A percentile compares a stretch with the other conserved stretches of the same genome.
phyloP scores from a whole-genome alignment of 164 flowering plant species.

The Buxus sempervirens region DNA sequence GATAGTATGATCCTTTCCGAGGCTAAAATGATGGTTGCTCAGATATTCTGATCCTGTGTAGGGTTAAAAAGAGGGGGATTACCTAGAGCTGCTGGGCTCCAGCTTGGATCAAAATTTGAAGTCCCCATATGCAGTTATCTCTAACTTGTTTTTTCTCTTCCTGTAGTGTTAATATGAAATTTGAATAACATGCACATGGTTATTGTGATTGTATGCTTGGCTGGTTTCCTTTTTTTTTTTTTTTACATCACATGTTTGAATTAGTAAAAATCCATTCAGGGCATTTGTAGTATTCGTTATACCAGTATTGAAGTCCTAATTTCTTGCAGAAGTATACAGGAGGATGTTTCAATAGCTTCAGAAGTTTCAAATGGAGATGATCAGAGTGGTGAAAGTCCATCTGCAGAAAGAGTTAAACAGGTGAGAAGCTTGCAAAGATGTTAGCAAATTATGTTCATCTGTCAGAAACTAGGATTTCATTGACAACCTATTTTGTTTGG shows the following conservation, averaged over 20 bases:
- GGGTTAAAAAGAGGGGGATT: too few relatives aligned
- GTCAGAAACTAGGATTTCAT: neutral
- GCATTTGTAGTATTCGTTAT: neutral
- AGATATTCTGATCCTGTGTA: too few relatives aligned
- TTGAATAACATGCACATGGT: too few relatives aligned
- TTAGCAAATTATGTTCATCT: neutral
- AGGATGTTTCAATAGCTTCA: conserved; percentile 44
- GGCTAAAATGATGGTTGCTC: too few relatives aligned
- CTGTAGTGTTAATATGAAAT: too few relatives aligned
- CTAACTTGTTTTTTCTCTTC: too few relatives aligned
- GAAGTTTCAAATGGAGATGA: conserved; percentile 53
- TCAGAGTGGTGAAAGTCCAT: conserved; percentile 45
- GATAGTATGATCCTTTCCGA: too few relatives aligned
- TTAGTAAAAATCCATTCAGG: neutral
- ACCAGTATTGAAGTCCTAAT: neutral
- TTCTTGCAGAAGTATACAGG: conserved; percentile 50
- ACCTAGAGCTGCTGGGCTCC: too few relatives aligned
- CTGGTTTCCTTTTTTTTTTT: neutral
- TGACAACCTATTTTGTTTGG: neutral
- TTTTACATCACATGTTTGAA: neutral
- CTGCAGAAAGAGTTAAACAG: conserved; percentile 43
- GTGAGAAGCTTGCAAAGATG: conserved; percentile 29
- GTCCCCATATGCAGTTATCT: too few relatives aligned
- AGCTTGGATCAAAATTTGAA: too few relatives aligned
- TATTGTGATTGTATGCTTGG: neutral